Conservation (phyloP, 768 basidiomycete genomes). For the Floccularia luteovirens region DNA sequence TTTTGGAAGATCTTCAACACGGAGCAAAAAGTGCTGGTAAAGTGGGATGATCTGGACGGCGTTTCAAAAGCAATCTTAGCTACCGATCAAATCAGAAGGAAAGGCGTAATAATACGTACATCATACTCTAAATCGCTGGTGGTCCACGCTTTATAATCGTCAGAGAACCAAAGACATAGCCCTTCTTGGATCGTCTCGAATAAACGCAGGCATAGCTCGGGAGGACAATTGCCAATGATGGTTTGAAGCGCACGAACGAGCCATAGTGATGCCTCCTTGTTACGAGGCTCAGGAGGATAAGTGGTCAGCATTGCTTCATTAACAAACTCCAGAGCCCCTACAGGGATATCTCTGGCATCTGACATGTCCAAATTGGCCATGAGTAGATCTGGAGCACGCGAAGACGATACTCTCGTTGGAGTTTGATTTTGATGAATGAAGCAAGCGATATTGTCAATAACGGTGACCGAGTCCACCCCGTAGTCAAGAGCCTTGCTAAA, state of each 20-base stretch:
- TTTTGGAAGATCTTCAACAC: slow-evolving; percentile 38
- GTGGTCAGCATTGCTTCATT: slow-evolving; percentile 50
- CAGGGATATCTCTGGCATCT: slow-evolving; percentile 46
- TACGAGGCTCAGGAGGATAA: slow-evolving; percentile 58
- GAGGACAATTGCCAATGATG: slow-evolving; percentile 49
- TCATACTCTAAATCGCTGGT: slow-evolving; percentile 52
- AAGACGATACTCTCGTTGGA: slow-evolving; percentile 31
- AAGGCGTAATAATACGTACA: slow-evolving; percentile 25
- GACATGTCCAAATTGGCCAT: slow-evolving; percentile 44
- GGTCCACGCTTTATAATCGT: slow-evolving; percentile 42
- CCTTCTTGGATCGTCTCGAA: slow-evolving; percentile 48
- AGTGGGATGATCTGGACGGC: slow-evolving; percentile 45
- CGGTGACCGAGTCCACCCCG: slow-evolving; percentile 40
- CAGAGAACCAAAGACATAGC: slow-evolving; percentile 54
- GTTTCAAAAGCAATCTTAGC: slow-evolving; percentile 2
- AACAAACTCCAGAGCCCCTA: slow-evolving; percentile 46
- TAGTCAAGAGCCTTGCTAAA: slow-evolving; percentile 53
- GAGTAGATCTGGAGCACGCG: slow-evolving; percentile 56
- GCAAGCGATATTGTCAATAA: slow-evolving; percentile 52
- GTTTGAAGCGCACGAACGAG: slow-evolving; percentile 47
- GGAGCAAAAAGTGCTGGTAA: slow-evolving; percentile 52
- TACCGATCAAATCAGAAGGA: slow-evolving; percentile 1
- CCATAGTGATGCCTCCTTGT: slow-evolving; percentile 53
- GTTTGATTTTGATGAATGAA: slow-evolving; percentile 32
- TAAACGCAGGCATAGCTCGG: slow-evolving; percentile 32